phyloP scores from a whole-genome alignment of 192 early-diverging fungal species.

The Jimgerdemannia lactiflua region DNA sequence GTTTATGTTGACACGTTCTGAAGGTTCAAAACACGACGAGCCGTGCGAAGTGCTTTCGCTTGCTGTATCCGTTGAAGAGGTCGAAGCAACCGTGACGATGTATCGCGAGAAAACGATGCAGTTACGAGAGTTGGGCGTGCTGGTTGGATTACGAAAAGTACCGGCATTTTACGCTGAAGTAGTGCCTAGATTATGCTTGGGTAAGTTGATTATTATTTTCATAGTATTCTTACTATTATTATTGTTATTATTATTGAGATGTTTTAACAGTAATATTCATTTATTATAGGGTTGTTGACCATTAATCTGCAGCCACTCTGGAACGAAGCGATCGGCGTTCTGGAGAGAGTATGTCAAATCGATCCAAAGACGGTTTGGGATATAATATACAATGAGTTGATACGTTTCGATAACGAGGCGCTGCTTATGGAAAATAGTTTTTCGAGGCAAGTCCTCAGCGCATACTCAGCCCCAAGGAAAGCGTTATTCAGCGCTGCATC shows the following conservation, averaged over 20 bases:
- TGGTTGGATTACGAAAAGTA: constrained; percentile 56
- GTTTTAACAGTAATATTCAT: constrained; percentile 8
- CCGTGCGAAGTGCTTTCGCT: constrained; percentile 49
- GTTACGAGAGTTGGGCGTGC: constrained; percentile 66
- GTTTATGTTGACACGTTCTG: constrained; percentile 35
- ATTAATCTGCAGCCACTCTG: constrained; percentile 85
- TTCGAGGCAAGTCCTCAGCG: constrained; percentile 29
- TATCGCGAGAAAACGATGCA: constrained; percentile 80
- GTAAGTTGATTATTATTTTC: constrained; percentile 24
- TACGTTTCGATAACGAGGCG: constrained; percentile 55
- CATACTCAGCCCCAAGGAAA: constrained; percentile 20
- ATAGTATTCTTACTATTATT: neutral
- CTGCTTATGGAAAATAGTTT: constrained; percentile 54
- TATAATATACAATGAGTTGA: constrained; percentile 50
- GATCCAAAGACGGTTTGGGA: constrained; percentile 62
- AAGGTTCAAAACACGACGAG: constrained; percentile 26
- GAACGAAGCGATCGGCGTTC: constrained; percentile 65
- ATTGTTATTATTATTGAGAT: neutral
- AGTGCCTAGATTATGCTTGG: constrained; percentile 63
- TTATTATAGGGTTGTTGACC: constrained; percentile 54
- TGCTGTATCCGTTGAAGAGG: constrained; percentile 62
- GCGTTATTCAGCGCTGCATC: constrained; percentile 18
- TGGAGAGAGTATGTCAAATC: constrained; percentile 49
- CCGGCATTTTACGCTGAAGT: constrained; percentile 71
- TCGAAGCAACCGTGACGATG: constrained; percentile 54